These are phyloP conservation scores for Alternaria arbusti DNA, from an alignment of 2,329 filamentous ascomycete genomes.

Conservation along the genomic window DNA sequence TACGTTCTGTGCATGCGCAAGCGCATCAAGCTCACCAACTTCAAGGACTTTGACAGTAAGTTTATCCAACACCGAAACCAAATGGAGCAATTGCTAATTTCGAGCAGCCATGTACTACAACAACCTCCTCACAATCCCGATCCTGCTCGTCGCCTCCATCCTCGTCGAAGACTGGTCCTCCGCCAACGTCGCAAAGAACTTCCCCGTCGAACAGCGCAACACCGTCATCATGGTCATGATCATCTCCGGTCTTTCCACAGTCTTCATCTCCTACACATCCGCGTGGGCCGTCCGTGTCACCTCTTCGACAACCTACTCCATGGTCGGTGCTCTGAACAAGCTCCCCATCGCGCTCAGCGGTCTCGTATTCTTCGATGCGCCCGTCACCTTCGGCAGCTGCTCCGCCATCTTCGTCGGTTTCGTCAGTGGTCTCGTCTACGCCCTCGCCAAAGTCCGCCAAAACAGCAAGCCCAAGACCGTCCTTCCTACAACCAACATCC, in stretches of 20 bases:
- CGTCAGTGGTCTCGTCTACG: slow-evolving; percentile 88
- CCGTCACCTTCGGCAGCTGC: slow-evolving; percentile 89
- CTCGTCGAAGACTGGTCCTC: slow-evolving; percentile 91
- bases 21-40: slow-evolving; percentile 99
- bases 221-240: slow-evolving; percentile 86
- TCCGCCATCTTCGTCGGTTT: slow-evolving; percentile 92
- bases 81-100: slow-evolving; percentile 10
- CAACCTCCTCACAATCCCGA: slow-evolving; percentile 94
- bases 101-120: slow-evolving; percentile 98
- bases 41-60: slow-evolving; percentile 99
- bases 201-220: slow-evolving; percentile 81
- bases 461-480: slow-evolving; percentile 69
- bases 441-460: slow-evolving; percentile 85
- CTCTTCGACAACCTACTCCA: slow-evolving; percentile 96
- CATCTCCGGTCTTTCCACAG: slow-evolving; percentile 88
- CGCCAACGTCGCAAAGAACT: slow-evolving; percentile 83
- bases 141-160: slow-evolving; percentile 82
- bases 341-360: slow-evolving; percentile 92
- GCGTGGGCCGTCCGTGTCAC: slow-evolving; percentile 99
- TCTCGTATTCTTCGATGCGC: slow-evolving; percentile 92
- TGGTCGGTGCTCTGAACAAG: slow-evolving; percentile 98
- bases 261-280: slow-evolving; percentile 99
- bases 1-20: slow-evolving; percentile 95
- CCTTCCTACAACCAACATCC: slow-evolving; percentile 70
- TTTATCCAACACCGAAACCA: background rate